phyloP scores from a whole-genome alignment of 2,329 filamentous ascomycete species.

The Cladosporium velox region DNA sequence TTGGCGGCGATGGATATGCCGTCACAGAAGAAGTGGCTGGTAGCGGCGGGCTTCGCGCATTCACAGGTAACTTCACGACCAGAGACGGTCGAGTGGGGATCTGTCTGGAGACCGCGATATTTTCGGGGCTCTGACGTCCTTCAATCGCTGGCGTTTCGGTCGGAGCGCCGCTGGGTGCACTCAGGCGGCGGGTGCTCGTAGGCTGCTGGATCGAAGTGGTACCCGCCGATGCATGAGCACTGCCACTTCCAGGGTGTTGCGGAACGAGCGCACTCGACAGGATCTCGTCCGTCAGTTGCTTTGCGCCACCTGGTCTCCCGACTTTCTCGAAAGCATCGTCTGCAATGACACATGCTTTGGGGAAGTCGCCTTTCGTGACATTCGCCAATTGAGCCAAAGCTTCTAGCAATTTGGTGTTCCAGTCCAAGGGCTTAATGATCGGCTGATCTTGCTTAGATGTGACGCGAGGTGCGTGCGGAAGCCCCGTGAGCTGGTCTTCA shows the following conservation, averaged over 20 bases:
- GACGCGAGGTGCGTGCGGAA: background rate
- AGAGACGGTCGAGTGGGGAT: background rate
- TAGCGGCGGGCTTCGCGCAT: background rate
- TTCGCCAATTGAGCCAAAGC: background rate
- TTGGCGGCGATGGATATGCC: background rate
- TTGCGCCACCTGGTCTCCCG: background rate
- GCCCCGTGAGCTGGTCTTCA: background rate
- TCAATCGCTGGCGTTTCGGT: background rate
- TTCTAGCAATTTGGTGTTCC: constrained; percentile 4
- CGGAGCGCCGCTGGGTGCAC: background rate
- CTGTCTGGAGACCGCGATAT: background rate
- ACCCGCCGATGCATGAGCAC: background rate
- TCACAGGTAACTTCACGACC: background rate
- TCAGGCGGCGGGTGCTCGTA: background rate
- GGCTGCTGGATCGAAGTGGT: background rate
- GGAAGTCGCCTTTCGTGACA: background rate
- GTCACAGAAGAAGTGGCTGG: background rate
- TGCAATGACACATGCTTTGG: background rate
- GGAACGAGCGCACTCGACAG: background rate
- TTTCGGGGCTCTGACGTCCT: background rate
- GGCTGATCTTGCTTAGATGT: background rate
- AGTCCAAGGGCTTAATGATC: background rate
- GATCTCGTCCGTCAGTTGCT: background rate
- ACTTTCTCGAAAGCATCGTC: background rate
- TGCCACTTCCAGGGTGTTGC: background rate